These are phyloP conservation scores for Rhodamnia rubescens DNA, from an alignment of 345 rosid species.

Conservation along the genomic window DNA sequence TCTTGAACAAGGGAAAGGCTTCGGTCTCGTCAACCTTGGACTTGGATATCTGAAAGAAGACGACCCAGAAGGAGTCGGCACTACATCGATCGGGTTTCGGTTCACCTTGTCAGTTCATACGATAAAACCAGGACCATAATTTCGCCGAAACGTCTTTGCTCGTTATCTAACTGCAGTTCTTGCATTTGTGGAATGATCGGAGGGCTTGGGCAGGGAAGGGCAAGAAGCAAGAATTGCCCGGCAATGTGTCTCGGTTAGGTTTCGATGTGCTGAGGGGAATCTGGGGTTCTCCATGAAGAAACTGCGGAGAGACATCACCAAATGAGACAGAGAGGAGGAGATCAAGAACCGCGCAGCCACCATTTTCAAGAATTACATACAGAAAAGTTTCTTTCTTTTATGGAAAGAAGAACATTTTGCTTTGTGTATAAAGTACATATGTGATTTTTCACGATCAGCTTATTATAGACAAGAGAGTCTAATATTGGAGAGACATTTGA, in stretches of 20 bases:
- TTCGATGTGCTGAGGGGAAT: background rate
- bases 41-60: slow-evolving; percentile 22
- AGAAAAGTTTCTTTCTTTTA: background rate
- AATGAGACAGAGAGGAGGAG: background rate
- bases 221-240: background rate
- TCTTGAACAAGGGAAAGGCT: slow-evolving; percentile 29
- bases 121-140: background rate
- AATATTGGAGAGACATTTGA: background rate
- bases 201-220: background rate
- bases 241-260: background rate
- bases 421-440: background rate
- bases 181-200: background rate
- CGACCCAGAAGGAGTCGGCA: background rate
- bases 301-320: background rate
- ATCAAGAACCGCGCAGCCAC: background rate
- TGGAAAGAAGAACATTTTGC: background rate
- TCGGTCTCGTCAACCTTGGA: slow-evolving; percentile 30
- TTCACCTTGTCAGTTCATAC: background rate
- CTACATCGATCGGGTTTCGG: background rate
- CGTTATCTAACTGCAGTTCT: background rate
- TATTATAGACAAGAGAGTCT: background rate
- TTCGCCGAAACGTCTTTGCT: background rate
- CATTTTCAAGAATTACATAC: background rate
- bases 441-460: background rate
- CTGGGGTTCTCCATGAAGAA: slow-evolving; percentile 4